These are phyloP conservation scores for Gnaphalium uliginosum DNA, from an alignment of 129 eudicot species.

Conservation along the genomic window DNA sequence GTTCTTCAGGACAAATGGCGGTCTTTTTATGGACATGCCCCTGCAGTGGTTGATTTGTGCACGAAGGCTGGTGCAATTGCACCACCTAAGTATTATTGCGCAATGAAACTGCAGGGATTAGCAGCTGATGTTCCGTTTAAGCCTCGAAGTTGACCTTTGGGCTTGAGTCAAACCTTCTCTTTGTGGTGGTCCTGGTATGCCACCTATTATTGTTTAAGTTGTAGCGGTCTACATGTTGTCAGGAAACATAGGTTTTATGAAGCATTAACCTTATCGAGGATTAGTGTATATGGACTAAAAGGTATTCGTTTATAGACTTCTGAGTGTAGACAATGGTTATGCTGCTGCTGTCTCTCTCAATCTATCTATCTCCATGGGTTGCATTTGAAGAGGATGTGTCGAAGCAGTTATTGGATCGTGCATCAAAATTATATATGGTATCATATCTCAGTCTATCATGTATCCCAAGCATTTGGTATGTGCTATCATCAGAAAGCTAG, in stretches of 20 bases:
- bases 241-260: neutral
- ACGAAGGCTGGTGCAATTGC: constrained; percentile 71
- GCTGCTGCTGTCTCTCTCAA: neutral
- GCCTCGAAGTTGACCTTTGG: constrained; percentile 11
- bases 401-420: neutral
- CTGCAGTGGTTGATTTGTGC: constrained; percentile 89
- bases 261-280: neutral
- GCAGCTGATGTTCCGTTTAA: constrained; percentile 44
- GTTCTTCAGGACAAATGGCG: constrained; percentile 65
- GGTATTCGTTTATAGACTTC: neutral
- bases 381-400: neutral
- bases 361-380: neutral
- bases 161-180: neutral
- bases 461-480: neutral
- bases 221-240: neutral
- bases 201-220: neutral
- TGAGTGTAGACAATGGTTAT: neutral
- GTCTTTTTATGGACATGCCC: constrained; percentile 83
- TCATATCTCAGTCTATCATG: no score
- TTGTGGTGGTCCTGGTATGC: neutral
- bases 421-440: neutral
- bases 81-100: constrained; percentile 57
- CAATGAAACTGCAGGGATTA: constrained; percentile 88
- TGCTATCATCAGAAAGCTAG: neutral
- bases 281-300: neutral